A percentile compares a stretch with the other conserved stretches of the same genome.
These are phyloP conservation scores for Pestalotiopsis fici DNA, from an alignment of 2,329 filamentous ascomycete species.

Conservation along the genomic window DNA sequence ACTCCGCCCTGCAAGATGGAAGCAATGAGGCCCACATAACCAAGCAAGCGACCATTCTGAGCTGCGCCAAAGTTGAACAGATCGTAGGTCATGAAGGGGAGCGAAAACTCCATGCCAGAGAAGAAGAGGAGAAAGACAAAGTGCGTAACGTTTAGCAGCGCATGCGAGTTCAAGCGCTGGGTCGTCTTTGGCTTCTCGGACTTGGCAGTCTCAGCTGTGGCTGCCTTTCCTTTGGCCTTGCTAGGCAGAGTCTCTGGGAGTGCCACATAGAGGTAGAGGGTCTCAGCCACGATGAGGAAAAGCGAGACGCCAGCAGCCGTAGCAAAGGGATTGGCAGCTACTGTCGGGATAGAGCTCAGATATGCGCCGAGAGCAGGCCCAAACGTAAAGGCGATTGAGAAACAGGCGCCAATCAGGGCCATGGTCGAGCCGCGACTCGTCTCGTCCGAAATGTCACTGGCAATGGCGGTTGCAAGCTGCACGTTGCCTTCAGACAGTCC, in stretches of 20 bases:
- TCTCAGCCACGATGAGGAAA: conserved; percentile 82
- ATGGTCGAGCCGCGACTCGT: conserved; percentile 85
- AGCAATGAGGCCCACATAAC: conserved; percentile 88
- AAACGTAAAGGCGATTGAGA: conserved; percentile 96
- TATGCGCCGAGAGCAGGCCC: conserved; percentile 90
- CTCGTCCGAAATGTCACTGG: conserved; percentile 91
- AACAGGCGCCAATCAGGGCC: conserved; percentile 94
- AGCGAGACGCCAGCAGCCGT: conserved; percentile 88
- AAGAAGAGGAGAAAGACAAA: conserved; percentile 95
- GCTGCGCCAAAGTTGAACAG: conserved; percentile 81
- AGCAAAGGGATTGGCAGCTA: conserved; percentile 90
- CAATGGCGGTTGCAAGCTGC: conserved; percentile 93
- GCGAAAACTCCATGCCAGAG: conserved; percentile 95
- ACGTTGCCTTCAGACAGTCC: conserved; percentile 96
- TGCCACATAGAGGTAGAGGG: conserved; percentile 78
- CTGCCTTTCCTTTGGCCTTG: conserved; percentile 20
- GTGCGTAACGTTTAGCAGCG: conserved; percentile 81
- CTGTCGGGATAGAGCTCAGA: conserved; percentile 73
- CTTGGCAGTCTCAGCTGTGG: conserved; percentile 18
- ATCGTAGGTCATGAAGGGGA: conserved; percentile 97
- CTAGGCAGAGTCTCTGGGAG: conserved; percentile 85
- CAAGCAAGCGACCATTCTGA: conserved; percentile 82
- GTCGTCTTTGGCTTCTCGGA: conserved; percentile 22
- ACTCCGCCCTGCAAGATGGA: conserved; percentile 93
- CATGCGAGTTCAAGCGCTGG: conserved; percentile 77